Evolutionary conservation across 352 stramenopile species (phyloP).

Genomic region (Discostella stelligera): DNA sequence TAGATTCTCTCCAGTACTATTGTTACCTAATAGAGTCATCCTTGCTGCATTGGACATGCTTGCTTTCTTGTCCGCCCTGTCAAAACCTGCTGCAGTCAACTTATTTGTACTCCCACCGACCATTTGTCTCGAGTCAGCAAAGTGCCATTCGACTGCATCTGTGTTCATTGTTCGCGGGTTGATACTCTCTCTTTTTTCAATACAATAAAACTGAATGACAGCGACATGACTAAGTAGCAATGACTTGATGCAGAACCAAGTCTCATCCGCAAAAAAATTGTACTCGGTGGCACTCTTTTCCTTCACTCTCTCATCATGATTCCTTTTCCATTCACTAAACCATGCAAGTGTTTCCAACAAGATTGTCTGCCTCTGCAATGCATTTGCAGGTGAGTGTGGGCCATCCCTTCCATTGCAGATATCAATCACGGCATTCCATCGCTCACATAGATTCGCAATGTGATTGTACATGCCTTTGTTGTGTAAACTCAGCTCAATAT

Average conservation of each 20-base stretch:
- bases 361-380: not conserved
- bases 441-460: slow-evolving; percentile 5
- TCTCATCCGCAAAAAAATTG: slow-evolving; percentile 22
- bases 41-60: not conserved
- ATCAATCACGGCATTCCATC: slow-evolving; percentile 9
- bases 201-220: slow-evolving; percentile 19
- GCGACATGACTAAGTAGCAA: slow-evolving; percentile 17
- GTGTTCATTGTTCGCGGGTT: slow-evolving; percentile 10
- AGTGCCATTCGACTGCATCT: slow-evolving; percentile 11
- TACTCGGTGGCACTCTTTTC: slow-evolving; percentile 8
- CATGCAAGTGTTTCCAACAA: slow-evolving; percentile 18
- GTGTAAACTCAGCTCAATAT: slow-evolving; percentile 5
- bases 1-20: not conserved
- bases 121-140: slow-evolving; percentile 22
- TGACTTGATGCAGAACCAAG: slow-evolving; percentile 2
- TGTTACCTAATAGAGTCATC: slow-evolving; percentile 16
- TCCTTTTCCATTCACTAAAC: slow-evolving; percentile 20
- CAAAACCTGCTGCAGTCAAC: slow-evolving; percentile 9
- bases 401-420: slow-evolving; percentile 14
- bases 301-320: slow-evolving; percentile 13
- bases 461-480: slow-evolving; percentile 12
- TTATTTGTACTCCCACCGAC: slow-evolving; percentile 19
- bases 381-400: slow-evolving; percentile 11
- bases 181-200: slow-evolving; percentile 1
- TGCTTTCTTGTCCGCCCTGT: slow-evolving; percentile 14